Evolutionary conservation across 805 yeast genomes (phyloP), one percentile per base, ranked within the genome.

Genomic region (Komagataella phaffii): DNA sequence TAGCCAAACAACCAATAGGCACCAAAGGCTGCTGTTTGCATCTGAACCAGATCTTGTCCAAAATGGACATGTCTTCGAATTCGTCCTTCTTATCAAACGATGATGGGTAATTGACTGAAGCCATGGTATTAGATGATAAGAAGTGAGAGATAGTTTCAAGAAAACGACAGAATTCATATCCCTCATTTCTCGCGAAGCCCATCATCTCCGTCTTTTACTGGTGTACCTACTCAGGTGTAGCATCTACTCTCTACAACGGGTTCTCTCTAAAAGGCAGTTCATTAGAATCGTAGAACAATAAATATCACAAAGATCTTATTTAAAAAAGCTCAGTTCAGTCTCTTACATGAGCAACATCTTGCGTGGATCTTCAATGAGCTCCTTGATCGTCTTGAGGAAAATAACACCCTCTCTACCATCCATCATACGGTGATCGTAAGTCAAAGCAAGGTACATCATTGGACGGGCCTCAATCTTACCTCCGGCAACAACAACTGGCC

Each of bases 401-500:
- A 91, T 87, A 56, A 93, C 99, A 53, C 97, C 98, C 75, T 93
- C 99, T 74, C 98, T 88, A 61, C 99, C 99, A 67, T 93, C 99
- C 66, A 93, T 76, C 66, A 93, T 83, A 77, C 99, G 85, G 76
- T 93, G 99, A 68, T 93, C 99, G 70, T 93, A 93, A 53, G 99
- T 91, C 70, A 93, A 83, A 51, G 99, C 99, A 64, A 93, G 74
- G 80, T 93, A 93, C 99, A 93, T 93, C 98, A 93, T 91, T 68
- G 99, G 99, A 77, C 98, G 86, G 47, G 91, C 79, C 59, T 87
- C 99, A 61, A 93, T 79, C 77, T 91, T 90, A 52, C 99, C 99
- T 19, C 46, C 46, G 61, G 93, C 84, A 54, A 93, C 89, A 54
- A 91, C 91, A 54, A 93, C 96, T 47, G 98, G 93, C 77, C 98